Evolutionary conservation across 805 yeast genomes (phyloP).

Genomic region (Wickerhamomyces xylosicus): DNA sequence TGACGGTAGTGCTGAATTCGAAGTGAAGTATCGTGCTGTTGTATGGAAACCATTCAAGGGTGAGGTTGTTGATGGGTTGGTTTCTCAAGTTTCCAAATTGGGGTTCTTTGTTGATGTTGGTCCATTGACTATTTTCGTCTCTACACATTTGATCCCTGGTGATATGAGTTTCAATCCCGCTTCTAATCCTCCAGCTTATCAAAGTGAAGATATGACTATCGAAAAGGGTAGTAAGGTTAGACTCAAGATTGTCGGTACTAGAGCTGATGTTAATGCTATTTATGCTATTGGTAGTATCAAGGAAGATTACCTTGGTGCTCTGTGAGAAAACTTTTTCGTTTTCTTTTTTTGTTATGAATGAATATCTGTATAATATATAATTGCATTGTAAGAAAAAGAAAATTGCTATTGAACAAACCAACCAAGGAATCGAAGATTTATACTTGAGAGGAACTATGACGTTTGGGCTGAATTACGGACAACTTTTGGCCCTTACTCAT

Average conservation of each 20-base stretch:
- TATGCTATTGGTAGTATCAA: constrained; percentile 97
- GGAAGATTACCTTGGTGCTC: constrained; percentile 93
- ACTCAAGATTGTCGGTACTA: constrained; percentile 91
- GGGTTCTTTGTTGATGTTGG: constrained; percentile 99
- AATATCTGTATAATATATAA: no score
- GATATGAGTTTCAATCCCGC: constrained; percentile 92
- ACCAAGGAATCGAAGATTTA: no score
- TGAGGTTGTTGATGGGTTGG: constrained; percentile 96
- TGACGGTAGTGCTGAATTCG: constrained; percentile 91
- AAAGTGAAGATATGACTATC: constrained; percentile 87
- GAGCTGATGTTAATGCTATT: constrained; percentile 95
- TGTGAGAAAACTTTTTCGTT: constrained; percentile 24
- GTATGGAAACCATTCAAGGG: constrained; percentile 99
- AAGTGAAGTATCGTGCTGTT: constrained; percentile 90
- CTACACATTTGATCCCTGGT: constrained; percentile 88
- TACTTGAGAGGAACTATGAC: no score
- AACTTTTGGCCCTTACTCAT: no score
- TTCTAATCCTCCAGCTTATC: constrained; percentile 97
- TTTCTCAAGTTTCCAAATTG: constrained; percentile 85
- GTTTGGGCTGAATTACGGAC: no score
- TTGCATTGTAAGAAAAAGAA: no score
- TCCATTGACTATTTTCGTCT: constrained; percentile 87
- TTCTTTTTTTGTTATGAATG: no score
- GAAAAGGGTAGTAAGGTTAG: constrained; percentile 92
- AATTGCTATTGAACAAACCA: no score